Conservation (phyloP, 129 eudicot species). For the Dittrichia graveolens region DNA sequence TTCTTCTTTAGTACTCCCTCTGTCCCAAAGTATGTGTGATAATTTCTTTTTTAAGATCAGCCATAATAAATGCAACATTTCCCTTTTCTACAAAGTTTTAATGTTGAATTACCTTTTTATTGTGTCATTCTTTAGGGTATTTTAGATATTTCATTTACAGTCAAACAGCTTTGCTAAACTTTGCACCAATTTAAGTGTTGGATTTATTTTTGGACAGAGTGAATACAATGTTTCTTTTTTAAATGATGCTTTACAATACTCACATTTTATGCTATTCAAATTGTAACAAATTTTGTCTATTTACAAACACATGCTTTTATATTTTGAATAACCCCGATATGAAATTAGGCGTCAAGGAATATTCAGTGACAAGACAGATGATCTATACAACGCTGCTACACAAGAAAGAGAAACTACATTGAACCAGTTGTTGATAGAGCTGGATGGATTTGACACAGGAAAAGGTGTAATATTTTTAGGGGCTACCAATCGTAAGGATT, state of each 20-base stretch:
- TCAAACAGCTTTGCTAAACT: neutral
- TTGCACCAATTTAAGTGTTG: neutral
- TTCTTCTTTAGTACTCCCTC: neutral
- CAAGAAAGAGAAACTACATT: slow-evolving; percentile 96
- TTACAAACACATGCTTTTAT: neutral
- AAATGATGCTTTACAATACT: neutral
- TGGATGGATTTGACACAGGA: slow-evolving; percentile 98
- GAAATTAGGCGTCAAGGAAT: slow-evolving; percentile 74
- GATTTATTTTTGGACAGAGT: neutral
- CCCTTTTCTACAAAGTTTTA: neutral
- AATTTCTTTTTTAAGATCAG: neutral
- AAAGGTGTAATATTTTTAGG: slow-evolving; percentile 92
- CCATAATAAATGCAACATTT: neutral
- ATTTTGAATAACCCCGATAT: slow-evolving; percentile 3
- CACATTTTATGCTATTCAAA: neutral
- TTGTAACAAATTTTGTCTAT: neutral
- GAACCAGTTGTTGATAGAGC: slow-evolving; percentile 88
- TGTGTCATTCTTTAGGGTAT: slow-evolving; percentile 5
- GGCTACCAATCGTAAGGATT: slow-evolving; percentile 91
- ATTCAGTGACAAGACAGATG: slow-evolving; percentile 50
- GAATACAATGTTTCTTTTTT: neutral
- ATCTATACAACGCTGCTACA: slow-evolving; percentile 79
- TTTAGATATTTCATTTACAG: neutral
- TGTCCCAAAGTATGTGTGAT: neutral
- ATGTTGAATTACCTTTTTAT: neutral